Conservation (phyloP, 83 land plant genomes). For the Picea abies region DNA sequence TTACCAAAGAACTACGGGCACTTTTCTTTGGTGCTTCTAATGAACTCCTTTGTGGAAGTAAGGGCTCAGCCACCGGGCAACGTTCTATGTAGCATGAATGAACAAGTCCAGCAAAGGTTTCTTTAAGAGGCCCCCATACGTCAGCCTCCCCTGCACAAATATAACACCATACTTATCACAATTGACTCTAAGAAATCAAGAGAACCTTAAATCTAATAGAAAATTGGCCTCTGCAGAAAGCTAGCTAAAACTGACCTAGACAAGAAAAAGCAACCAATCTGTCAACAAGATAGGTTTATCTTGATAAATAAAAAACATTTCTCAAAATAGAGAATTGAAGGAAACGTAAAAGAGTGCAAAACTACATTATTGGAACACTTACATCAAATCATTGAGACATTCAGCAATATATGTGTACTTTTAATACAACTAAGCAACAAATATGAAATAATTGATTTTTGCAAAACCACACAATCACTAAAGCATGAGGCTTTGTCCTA, state of each 20-base stretch:
- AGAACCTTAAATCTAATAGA: neutral
- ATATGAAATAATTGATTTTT: neutral
- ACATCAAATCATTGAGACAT: neutral
- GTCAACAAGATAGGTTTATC: no score
- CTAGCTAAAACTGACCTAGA: neutral
- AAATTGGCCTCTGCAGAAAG: neutral
- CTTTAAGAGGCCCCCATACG: conserved; percentile 33
- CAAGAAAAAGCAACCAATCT: neutral
- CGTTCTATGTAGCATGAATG: conserved; percentile 75
- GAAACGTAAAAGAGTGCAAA: neutral
- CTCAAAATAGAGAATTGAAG: neutral
- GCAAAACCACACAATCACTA: neutral
- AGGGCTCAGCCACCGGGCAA: conserved; percentile 86
- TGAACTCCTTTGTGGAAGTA: conserved; percentile 38
- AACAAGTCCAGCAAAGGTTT: conserved; percentile 54
- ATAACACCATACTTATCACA: neutral
- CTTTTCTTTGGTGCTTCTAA: conserved; percentile 46
- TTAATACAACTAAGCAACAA: neutral
- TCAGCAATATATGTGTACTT: neutral
- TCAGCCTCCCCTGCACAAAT: conserved; percentile 39
- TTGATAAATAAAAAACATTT: neutral
- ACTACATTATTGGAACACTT: neutral
- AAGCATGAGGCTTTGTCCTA: neutral
- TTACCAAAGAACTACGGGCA: conserved; percentile 46
- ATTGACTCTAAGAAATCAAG: neutral